phyloP scores from a whole-genome alignment of 208 protist genomes.

The Trypanosoma theileri region DNA sequence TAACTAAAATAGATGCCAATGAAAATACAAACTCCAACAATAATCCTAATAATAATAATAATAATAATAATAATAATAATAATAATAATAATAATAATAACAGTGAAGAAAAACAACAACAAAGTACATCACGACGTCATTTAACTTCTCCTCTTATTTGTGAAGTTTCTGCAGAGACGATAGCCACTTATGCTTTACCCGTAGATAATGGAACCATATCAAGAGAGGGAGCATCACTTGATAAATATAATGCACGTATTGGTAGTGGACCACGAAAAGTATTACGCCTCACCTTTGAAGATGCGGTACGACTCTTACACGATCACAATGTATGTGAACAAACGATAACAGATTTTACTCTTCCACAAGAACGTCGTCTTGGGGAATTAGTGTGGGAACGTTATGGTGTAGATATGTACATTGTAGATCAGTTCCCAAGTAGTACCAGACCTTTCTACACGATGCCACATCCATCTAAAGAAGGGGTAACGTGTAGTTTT shows the following conservation, averaged over 20 bases:
- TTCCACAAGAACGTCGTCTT: slow-evolving; percentile 90
- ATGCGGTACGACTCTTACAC: slow-evolving; percentile 46
- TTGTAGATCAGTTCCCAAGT: slow-evolving; percentile 97
- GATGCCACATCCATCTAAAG: slow-evolving; percentile 82
- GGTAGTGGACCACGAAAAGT: slow-evolving; percentile 33
- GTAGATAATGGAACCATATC: slow-evolving; percentile 5
- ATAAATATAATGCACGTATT: slow-evolving; percentile 58
- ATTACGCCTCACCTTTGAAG: slow-evolving; percentile 55
- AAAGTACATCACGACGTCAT: background rate
- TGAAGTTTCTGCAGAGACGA: slow-evolving; percentile 33
- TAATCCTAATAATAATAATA: background rate
- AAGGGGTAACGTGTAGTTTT: slow-evolving; percentile 80
- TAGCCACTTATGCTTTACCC: slow-evolving; percentile 24
- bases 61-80: background rate
- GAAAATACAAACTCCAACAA: background rate
- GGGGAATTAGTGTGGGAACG: slow-evolving; percentile 94
- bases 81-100: background rate
- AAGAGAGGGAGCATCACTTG: slow-evolving; percentile 13
- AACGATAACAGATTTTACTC: slow-evolving; percentile 79
- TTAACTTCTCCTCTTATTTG: slow-evolving; percentile 25
- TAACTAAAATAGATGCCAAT: slow-evolving; percentile 17
- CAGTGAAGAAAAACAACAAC: slow-evolving; percentile 10
- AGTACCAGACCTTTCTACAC: slow-evolving; percentile 99
- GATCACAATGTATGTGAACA: slow-evolving; percentile 33
- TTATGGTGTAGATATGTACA: slow-evolving; percentile 98